Base-by-base conservation (phyloP, 1,284 basidiomycete species). In the Puccinia horiana region DNA sequence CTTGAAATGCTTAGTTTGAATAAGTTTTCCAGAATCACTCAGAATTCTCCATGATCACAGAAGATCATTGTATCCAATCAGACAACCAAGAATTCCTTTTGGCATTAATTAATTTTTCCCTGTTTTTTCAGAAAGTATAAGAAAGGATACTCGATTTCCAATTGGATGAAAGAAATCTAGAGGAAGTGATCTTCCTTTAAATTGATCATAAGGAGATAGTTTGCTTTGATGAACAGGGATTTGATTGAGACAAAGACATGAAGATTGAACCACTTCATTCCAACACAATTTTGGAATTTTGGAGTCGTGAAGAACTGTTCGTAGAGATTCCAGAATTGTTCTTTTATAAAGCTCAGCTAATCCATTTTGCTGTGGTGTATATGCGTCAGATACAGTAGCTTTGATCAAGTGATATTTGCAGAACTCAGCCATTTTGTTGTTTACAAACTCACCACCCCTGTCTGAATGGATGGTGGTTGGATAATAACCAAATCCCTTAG, bases 331-430 rank as follows among this genome's bases (percentile, higher is more conserved):
- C 1, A 58, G 52, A 54, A 75, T 35, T 20, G 49, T 75, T 37
- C 73, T 1, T 12, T 75, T 75, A 58, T 23, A 35, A 2, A 29
- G 14, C 23, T 73, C 70, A 9, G 70, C 37, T 14, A 44, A 29
- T 4, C 40, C 40, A n/a, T 73, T 73, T 42, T 73, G 73, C 29
- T 75, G 73, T 2, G 73, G 73, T 8, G 73, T 75, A 11, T 75
- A 52, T 16, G 73, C 49, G 49, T 47, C 20, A 5, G 52, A 56
- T 4, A 20, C 23, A 12, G 4, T 2, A 3, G 23, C n/a, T 47
- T n/a, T 56, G 4, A 58, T 35, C 2, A 26, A 2, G 20, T 58
- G 35, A 9, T 54, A 18, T 5, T 75, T 32, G 26, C 35, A 52
- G 32, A 35, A 54, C 2, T 35, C 3, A 18, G 6, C 29, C 2